Base-by-base conservation (phyloP, 331 rosid genomes). In the Malus hybrid region DNA sequence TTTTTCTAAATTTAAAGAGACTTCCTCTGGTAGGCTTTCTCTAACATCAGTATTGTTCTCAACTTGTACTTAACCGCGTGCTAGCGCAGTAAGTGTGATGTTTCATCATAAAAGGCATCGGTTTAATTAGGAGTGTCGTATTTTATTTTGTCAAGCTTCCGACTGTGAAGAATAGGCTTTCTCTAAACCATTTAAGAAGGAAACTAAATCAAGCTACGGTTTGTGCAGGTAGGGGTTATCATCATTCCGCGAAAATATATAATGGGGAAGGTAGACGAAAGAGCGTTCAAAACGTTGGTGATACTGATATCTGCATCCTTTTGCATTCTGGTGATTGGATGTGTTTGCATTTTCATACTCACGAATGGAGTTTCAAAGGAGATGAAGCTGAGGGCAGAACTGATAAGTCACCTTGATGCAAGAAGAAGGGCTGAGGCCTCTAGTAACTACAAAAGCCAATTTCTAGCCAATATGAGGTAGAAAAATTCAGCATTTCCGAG, bases 291-390 rank as follows among this genome's bases (percentile, higher is more conserved):
- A 83, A 95, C 99, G 10, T 76, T 95, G 93, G 85, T 95, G 59
- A 92, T 95, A 80, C 82, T 95, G 80, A 95, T 95, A 75, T 92
- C 99, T 29, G 99, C 97, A n/a, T 83, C 99, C 3, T 78, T 95
- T 69, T 89, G 97, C 70, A 95, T 92, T 73, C 85, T 95, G 66
- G 91, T 95, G 75, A 89, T 85, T 76, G 99, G 99, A 78, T 95
- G 99, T 77, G 84, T 95, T 50, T 95, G 97, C 85, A 95, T 95
- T 74, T 84, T 95, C 79, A 90, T 95, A 77, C 86, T 95, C 79
- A 95, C 99, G 15, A 95, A 92, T 50, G 99, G 99, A 84, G 99
- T 95, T 28, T 95, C 99, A 28, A 95, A 95, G 92, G 99, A 95
- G 85, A 95, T 95, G 99, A 90, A 89, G 73, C 96, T 95, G 24